phyloP scores from a whole-genome alignment of 2,329 filamentous ascomycete species.

The Orbilia blumenaviensis region DNA sequence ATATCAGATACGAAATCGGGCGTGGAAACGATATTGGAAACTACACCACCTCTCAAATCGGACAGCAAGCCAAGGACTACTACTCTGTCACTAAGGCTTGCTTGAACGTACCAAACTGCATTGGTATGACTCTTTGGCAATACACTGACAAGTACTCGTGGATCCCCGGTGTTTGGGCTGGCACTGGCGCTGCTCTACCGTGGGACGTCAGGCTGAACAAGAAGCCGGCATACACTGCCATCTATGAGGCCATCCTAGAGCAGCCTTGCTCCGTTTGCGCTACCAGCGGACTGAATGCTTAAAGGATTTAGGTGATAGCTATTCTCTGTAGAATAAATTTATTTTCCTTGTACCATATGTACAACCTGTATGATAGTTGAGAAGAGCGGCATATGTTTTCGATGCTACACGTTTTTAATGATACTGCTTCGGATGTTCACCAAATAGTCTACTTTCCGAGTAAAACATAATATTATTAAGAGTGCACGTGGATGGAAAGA shows the following conservation, averaged over 20 bases:
- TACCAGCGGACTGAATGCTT: slow-evolving; percentile 33
- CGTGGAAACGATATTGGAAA: slow-evolving; percentile 50
- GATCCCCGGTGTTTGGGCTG: slow-evolving; percentile 62
- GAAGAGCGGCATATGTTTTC: background rate
- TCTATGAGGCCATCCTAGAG: slow-evolving; percentile 58
- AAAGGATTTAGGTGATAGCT: background rate
- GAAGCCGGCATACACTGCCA: slow-evolving; percentile 63
- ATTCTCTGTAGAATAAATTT: slow-evolving; percentile 9
- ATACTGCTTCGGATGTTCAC: background rate
- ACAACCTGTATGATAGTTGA: slow-evolving; percentile 35
- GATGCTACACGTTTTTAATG: background rate
- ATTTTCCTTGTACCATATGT: slow-evolving; percentile 41
- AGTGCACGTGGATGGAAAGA: too few species aligned
- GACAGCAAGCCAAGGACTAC: slow-evolving; percentile 52
- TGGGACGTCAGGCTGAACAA: slow-evolving; percentile 63
- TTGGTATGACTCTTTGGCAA: slow-evolving; percentile 63
- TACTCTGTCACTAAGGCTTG: slow-evolving; percentile 49
- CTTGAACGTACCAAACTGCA: slow-evolving; percentile 58
- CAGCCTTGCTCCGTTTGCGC: slow-evolving; percentile 34
- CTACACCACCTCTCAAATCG: slow-evolving; percentile 46
- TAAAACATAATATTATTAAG: too few species aligned
- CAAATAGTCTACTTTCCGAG: too few species aligned
- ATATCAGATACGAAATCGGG: slow-evolving; percentile 50
- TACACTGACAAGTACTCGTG: slow-evolving; percentile 63
- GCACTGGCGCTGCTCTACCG: slow-evolving; percentile 62